Evolutionary conservation across 441 rosid genomes (phyloP).

Genomic region (Omphalea diandra): DNA sequence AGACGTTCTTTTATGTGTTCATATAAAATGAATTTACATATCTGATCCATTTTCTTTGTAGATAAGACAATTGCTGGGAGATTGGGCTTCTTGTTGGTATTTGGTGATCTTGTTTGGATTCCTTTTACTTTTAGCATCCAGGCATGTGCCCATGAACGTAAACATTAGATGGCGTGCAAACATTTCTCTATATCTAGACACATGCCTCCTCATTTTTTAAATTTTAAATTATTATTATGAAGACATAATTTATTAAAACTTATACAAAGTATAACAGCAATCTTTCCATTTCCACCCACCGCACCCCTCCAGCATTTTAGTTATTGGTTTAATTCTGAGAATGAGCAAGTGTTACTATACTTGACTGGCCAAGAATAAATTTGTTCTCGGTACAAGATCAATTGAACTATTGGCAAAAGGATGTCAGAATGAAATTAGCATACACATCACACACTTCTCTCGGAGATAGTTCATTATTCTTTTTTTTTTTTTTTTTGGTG

Average conservation of each 20-base stretch:
- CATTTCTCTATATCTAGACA: not conserved
- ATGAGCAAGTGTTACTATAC: not conserved
- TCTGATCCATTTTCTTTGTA: slow-evolving; percentile 27
- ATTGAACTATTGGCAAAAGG: too few species aligned
- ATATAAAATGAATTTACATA: not conserved
- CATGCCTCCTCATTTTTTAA: slow-evolving; percentile 1
- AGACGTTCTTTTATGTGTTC: slow-evolving; percentile 4
- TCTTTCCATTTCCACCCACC: too few species aligned
- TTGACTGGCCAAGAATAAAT: not conserved
- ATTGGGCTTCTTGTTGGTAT: slow-evolving; percentile 92
- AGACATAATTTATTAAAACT: not conserved
- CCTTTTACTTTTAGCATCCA: slow-evolving; percentile 97
- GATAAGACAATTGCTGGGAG: slow-evolving; percentile 98
- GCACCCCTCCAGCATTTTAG: not conserved
- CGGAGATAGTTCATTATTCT: too few species aligned
- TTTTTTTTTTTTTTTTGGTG: too few species aligned
- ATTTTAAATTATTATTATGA: not conserved
- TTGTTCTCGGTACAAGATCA: not conserved
- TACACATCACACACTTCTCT: not conserved
- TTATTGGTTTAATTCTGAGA: not conserved
- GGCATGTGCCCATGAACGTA: slow-evolving; percentile 44
- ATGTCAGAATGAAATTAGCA: too few species aligned
- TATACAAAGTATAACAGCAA: not conserved
- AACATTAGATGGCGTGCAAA: not conserved
- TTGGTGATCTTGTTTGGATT: slow-evolving; percentile 92